These are phyloP conservation scores for Tricholoma sp. DNA, from an alignment of 768 basidiomycete genomes.

Conservation along the genomic window DNA sequence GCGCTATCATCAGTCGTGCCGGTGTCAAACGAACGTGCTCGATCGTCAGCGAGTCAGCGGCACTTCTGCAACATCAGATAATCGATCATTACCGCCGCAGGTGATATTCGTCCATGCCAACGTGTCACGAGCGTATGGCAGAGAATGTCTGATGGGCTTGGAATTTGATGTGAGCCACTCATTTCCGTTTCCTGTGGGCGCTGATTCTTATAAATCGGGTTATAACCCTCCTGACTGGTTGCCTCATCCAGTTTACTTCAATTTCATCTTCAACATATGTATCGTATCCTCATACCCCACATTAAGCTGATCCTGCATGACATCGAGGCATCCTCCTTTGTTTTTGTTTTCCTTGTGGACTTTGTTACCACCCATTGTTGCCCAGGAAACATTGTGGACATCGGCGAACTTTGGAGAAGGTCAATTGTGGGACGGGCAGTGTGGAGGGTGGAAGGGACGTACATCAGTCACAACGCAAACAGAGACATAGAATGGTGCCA, in stretches of 20 bases:
- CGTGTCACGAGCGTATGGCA: neutral
- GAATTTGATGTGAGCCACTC: neutral
- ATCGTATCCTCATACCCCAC: no score
- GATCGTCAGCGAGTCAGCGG: no score
- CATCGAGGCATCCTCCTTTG: slow-evolving; percentile 34
- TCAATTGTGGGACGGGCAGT: no score
- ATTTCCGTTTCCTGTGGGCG: neutral
- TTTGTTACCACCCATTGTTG: slow-evolving; percentile 93
- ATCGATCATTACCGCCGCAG: neutral
- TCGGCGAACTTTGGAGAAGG: slow-evolving; percentile 63
- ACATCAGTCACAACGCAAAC: no score
- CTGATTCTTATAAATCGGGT: no score
- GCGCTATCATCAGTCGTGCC: neutral
- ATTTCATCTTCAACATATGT: no score
- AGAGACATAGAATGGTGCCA: no score
- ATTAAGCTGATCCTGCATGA: no score
- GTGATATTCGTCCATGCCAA: neutral
- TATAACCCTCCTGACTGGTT: no score
- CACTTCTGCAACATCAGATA: no score
- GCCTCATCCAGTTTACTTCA: no score
- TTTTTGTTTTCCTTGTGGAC: slow-evolving; percentile 57
- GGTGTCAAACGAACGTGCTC: neutral
- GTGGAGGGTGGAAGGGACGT: no score
- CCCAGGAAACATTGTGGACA: slow-evolving; percentile 92
- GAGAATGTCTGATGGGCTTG: neutral